These are phyloP conservation scores for Penicillium paradoxum DNA, from an alignment of 495 filamentous ascomycete genomes.

Conservation along the genomic window DNA sequence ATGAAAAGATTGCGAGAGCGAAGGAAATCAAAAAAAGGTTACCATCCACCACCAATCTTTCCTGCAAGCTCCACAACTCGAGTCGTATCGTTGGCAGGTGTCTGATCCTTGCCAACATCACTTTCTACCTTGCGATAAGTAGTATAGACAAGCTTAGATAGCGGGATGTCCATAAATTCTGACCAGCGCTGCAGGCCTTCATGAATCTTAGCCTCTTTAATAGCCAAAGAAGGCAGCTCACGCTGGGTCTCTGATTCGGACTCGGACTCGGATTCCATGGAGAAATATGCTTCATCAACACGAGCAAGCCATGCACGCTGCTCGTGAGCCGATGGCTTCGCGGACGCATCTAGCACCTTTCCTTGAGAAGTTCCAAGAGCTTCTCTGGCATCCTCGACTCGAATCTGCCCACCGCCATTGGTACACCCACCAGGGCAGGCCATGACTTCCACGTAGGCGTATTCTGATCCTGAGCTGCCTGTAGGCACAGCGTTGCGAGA, in stretches of 20 bases:
- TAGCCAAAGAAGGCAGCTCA: slow-evolving; percentile 15
- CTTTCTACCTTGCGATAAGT: slow-evolving; percentile 89
- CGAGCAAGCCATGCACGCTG: slow-evolving; percentile 81
- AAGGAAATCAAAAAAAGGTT: slow-evolving; percentile 13
- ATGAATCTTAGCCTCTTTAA: slow-evolving; percentile 39
- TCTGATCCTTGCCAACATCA: slow-evolving; percentile 78
- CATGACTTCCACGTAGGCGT: slow-evolving; percentile 96
- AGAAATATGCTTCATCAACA: slow-evolving; percentile 95
- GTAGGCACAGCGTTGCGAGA: slow-evolving; percentile 28
- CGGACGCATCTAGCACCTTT: slow-evolving; percentile 20
- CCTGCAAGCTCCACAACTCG: slow-evolving; percentile 84
- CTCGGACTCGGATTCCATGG: slow-evolving; percentile 58
- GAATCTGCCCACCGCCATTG: slow-evolving; percentile 94
- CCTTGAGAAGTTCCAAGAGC: slow-evolving; percentile 12
- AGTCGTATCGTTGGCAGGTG: slow-evolving; percentile 56
- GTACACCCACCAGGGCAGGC: slow-evolving; percentile 97
- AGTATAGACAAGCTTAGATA: slow-evolving; percentile 74
- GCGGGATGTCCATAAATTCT: slow-evolving; percentile 57
- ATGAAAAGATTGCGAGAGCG: neutral
- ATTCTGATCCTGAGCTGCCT: slow-evolving; percentile 51
- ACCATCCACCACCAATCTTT: slow-evolving; percentile 95
- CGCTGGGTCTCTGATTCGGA: slow-evolving; percentile 12
- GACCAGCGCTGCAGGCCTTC: slow-evolving; percentile 70
- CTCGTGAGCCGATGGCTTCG: slow-evolving; percentile 60
- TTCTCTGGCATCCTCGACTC: slow-evolving; percentile 65